Evolutionary conservation across 2,329 filamentous ascomycete species (phyloP), one percentile per base, ranked within the genome.

Genomic region (Beauveria medogensis): DNA sequence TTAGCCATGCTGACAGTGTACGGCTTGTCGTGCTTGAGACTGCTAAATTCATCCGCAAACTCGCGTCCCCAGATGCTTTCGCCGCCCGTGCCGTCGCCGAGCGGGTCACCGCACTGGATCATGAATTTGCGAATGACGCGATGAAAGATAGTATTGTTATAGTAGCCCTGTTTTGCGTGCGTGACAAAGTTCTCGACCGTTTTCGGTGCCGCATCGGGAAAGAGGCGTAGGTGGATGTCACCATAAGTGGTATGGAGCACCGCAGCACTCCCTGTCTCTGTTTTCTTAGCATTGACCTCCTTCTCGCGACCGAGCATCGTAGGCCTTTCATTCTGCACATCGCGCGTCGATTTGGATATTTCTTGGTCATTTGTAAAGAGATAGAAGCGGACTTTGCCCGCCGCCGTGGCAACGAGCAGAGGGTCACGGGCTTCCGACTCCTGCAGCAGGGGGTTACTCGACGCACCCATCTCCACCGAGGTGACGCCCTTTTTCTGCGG

Each of bases 1-100:
- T 99, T 99, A 14, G 94, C 94, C 94, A 99, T 99, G 72, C 90
- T 95, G 62, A 97, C 81, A 0, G 92, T 97, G 72, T 96, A 99
- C 2, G 94, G 89, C 76, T 94, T 96, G 77, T 99, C 94, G 70
- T 99, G 94, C 72, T 89, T 91, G 64, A 99, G 76, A 20, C 85
- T 89, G 67, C 90, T 92, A 67, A 99, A 96, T 73, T 99, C 94
- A 70, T 99, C 94, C 69, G 89, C 90, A 69, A 99, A 99, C 63
- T 92, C 90, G 74, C 95, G 96, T 62, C 90, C 90, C 94, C 94
- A 99, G 63, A 96, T 86, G 69, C 90, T 94, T 54, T 86, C 79
- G 0, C 94, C 94, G 20, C 94, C 94, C 63, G 91, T 84, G 2
- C 94, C 94, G 0, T 92, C 96, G 1, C 93, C 93, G 0, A 91